Percentiles rank a stretch among this genome's conserved stretches.
phyloP scores from a whole-genome alignment of 441 rosid genomes.

The Biscutella auriculata region DNA sequence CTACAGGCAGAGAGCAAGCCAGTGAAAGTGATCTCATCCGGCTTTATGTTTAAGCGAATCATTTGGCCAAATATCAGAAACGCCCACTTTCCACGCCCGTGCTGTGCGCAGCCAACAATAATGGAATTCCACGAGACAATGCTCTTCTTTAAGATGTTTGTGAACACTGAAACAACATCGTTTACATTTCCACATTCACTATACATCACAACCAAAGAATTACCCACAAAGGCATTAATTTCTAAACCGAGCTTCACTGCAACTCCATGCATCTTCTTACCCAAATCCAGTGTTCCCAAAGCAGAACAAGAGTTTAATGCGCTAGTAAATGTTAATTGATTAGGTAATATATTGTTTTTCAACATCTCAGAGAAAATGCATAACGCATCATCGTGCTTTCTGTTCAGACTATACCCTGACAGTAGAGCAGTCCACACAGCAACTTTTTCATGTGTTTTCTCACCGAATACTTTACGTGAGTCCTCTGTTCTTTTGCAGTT shows the following conservation, averaged over 20 bases:
- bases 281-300: constrained; percentile 47
- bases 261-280: constrained; percentile 50
- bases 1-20: constrained; percentile 56
- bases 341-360: constrained; percentile 28
- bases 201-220: constrained; percentile 63
- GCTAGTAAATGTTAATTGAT: constrained; percentile 56
- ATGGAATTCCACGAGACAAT: constrained; percentile 67
- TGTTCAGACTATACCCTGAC: constrained; percentile 34
- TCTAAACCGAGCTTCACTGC: constrained; percentile 45
- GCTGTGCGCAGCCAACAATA: constrained; percentile 59
- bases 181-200: constrained; percentile 39
- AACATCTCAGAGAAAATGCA: constrained; percentile 34
- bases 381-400: constrained; percentile 28
- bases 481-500: constrained; percentile 29
- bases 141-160: constrained; percentile 31
- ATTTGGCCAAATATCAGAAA: constrained; percentile 42
- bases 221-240: constrained; percentile 49
- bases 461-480: constrained; percentile 28
- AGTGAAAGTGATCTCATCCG: constrained; percentile 50
- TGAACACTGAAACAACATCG: constrained; percentile 40
- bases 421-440: constrained; percentile 50
- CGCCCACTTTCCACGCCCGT: constrained; percentile 51
- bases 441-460: constrained; percentile 25
- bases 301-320: constrained; percentile 59
- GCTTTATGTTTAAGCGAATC: constrained; percentile 42